Evolutionary conservation across 345 rosid species (phyloP).

Genomic region (Salix arbutifolia): DNA sequence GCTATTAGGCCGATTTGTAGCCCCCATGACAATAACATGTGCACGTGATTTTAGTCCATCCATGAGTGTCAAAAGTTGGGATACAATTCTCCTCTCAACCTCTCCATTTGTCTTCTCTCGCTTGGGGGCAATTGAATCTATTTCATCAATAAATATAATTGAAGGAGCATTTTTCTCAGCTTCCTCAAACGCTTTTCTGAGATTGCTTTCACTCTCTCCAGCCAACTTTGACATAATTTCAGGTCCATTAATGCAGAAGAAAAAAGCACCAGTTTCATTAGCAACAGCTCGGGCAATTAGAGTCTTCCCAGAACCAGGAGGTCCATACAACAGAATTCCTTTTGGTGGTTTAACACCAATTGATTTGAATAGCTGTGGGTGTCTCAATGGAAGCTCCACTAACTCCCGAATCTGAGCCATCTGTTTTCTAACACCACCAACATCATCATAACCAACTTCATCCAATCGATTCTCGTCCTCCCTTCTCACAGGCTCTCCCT

Average conservation of each 20-base stretch:
- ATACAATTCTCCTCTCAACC: constrained; percentile 95
- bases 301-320: constrained; percentile 53
- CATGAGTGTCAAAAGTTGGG: constrained; percentile 93
- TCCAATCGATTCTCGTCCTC: constrained; percentile 92
- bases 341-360: constrained; percentile 99
- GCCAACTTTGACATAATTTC: constrained; percentile 97
- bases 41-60: constrained; percentile 91
- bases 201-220: constrained; percentile 98
- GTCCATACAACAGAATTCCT: constrained; percentile 77
- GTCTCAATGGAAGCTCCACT: constrained; percentile 91
- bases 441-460: constrained; percentile 95
- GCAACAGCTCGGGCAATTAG: constrained; percentile 94
- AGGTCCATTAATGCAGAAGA: constrained; percentile 93
- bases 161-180: constrained; percentile 98
- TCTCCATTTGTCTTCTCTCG: constrained; percentile 95
- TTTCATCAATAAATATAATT: constrained; percentile 85
- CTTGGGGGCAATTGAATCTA: constrained; percentile 95
- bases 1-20: constrained; percentile 98
- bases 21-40: constrained; percentile 92
- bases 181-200: constrained; percentile 93
- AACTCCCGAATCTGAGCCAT: constrained; percentile 98
- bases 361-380: constrained; percentile 90
- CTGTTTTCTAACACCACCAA: constrained; percentile 97
- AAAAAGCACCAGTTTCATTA: constrained; percentile 92
- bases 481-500: constrained; percentile 90